Percentiles rank a stretch among this genome's conserved stretches.
These are phyloP conservation scores for Ceratobasidium sp. DNA, from an alignment of 1,284 basidiomycete species.

Conservation along the genomic window DNA sequence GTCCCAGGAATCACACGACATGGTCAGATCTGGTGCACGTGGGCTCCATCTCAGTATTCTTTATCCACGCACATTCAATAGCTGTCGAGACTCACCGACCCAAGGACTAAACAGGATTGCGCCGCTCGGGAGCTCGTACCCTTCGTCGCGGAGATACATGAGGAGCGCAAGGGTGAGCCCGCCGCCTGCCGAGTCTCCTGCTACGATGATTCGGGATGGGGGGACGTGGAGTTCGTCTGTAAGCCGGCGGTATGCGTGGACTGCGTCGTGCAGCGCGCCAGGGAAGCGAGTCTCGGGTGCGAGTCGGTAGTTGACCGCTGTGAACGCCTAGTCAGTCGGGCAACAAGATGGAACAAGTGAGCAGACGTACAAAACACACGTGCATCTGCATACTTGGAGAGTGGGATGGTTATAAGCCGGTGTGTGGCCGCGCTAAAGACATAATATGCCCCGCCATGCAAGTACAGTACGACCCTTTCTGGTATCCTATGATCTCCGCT, in stretches of 20 bases:
- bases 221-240: constrained; percentile 91
- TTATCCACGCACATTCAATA: neutral
- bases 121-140: constrained; percentile 81
- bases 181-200: constrained; percentile 94
- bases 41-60: neutral
- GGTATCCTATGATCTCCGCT: constrained; percentile 54
- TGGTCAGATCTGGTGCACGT: constrained; percentile 75
- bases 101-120: constrained; percentile 92
- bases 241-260: constrained; percentile 87
- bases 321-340: constrained; percentile 45
- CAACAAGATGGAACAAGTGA: constrained; percentile 17
- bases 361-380: constrained; percentile 88
- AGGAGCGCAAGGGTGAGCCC: constrained; percentile 86
- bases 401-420: constrained; percentile 88
- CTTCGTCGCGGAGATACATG: constrained; percentile 91
- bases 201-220: constrained; percentile 86
- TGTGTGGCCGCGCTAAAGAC: constrained; percentile 95
- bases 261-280: constrained; percentile 91
- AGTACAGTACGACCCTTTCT: constrained; percentile 89
- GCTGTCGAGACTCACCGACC: constrained; percentile 76
- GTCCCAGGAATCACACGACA: constrained; percentile 98
- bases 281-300: constrained; percentile 96
- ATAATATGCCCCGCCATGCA: constrained; percentile 88
- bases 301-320: constrained; percentile 95
- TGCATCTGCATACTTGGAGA: constrained; percentile 90